Evolutionary conservation across 73 alveolate species (phyloP), one percentile per base, ranked within the genome.

Genomic region (Paramecium tetraurelia): DNA sequence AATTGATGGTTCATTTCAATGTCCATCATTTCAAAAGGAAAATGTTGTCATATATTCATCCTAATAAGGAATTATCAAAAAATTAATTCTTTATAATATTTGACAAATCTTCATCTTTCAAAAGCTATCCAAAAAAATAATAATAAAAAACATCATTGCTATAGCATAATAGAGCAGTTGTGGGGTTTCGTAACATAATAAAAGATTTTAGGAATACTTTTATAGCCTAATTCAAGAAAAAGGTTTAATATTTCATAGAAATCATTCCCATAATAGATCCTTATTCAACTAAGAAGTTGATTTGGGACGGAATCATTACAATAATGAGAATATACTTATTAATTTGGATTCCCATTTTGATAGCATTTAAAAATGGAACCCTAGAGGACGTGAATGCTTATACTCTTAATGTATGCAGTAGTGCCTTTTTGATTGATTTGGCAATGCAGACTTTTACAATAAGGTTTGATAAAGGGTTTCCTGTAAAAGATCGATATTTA

Each of bases 271-370:
- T 75, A 8, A 36, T 75, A 29, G 33, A 75, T 75, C 87, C 87
- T 29, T 38, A 41, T 75, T 22, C 38, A 3, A 35, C 38, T n/a
- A 12, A 4, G 59, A 75, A 75, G 11, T 31, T 75, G 33, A 75
- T 75, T 4, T 75, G 87, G 87, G 87, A 75, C 38, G 68, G 58
- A n/a, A 14, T 75, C 4, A 35, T 75, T 22, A 35, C 58, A 1
- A 21, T 38, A 75, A 18, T 75, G 59, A 75, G 87, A 75, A 38
- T 75, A n/a, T 75, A 75, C 11, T 75, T 75, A 38, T 75, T 75
- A 22, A 3, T 75, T 35, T 41, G 58, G 87, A 38, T 75, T 11
- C 87, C 87, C 16, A 75, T 75, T 35, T 29, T 75, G 9, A 75
- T 75, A 36, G 59, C 87, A 38, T 75, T 75, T 75, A 41, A 75